Evolutionary conservation across 306 rosid genomes (phyloP).

Genomic region (Begonia peltatifolia): DNA sequence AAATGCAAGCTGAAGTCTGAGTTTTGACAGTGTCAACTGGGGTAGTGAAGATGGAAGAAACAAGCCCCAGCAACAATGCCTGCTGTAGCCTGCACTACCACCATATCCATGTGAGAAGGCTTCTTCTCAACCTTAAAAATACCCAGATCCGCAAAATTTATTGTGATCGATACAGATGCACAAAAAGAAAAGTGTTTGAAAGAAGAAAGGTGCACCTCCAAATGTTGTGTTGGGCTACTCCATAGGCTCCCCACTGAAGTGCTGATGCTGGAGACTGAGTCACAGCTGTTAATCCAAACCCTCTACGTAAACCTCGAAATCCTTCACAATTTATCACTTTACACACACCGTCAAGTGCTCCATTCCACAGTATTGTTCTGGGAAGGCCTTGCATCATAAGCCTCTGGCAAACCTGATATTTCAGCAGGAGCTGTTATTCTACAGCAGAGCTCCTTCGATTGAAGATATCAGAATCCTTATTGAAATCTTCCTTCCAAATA

Average conservation of each 20-base stretch:
- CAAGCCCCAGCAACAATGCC: no score
- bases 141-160: no score
- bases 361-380: slow-evolving; percentile 39
- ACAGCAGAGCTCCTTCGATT: no score
- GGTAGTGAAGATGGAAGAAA: slow-evolving; percentile 66
- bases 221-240: slow-evolving; percentile 66
- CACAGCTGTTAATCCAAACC: slow-evolving; percentile 63
- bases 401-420: slow-evolving; percentile 62
- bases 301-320: slow-evolving; percentile 71
- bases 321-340: slow-evolving; percentile 57
- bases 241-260: slow-evolving; percentile 98
- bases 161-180: background rate
- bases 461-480: no score
- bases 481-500: no score
- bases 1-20: slow-evolving; percentile 48
- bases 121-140: slow-evolving; percentile 18
- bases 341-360: slow-evolving; percentile 43
- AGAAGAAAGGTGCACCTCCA: slow-evolving; percentile 49
- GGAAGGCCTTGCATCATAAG: slow-evolving; percentile 89
- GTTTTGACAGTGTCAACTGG: slow-evolving; percentile 87
- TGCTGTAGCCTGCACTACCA: slow-evolving; percentile 67
- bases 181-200: background rate
- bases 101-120: slow-evolving; percentile 70
- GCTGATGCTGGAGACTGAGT: slow-evolving; percentile 81
- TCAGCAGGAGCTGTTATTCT: background rate